Base-by-base conservation (phyloP, 2,329 filamentous ascomycete genomes). In the Aspergillus ustus region DNA sequence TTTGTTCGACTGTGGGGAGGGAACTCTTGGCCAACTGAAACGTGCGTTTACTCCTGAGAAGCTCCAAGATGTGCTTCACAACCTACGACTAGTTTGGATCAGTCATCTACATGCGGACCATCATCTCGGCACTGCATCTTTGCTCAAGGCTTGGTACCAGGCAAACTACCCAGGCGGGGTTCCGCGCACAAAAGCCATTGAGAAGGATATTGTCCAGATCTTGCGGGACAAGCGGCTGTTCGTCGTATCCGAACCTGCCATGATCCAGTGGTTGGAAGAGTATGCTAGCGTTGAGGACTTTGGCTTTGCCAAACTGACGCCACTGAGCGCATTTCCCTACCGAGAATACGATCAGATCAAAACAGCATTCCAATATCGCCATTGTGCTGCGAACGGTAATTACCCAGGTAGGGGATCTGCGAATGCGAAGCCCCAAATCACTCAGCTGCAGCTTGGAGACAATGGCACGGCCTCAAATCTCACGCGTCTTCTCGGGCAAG, bases 51-150 rank as follows among this genome's bases (percentile, higher is more conserved):
- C 85, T 6, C 80, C 83, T 0, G 82, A 87, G 4, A 85, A 91
- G 66, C 80, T 94, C 3, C 81, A 81, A 29, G 82, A 88, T n/a
- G 83, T 97, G 13, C 81, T 99, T n/a, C 84, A 82, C 62, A 88
- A 96, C 65, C 82, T 99, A 48, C 89, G 89, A 57, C 86, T 88
- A 67, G 89, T 99, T 65, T 96, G 92, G 87, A 95, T 99, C 77
- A 96, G 92, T 75, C 95, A 99, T 78, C 82, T 96, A 64, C 95
- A 99, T 76, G 95, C 95, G 4, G 95, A 99, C 78, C 95, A 99
- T 77, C 95, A 98, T 73, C 85, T 99, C 20, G 95, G 95, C 29
- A 91, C 88, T 1, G 83, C 87, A n/a, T 86, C 88, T 6, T 81
- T 98, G n/a, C 87, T 98, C 71, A 89, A 86, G 70, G 91, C 91